Conservation (phyloP, 768 basidiomycete genomes). For the Boletus subcaerulescens region DNA sequence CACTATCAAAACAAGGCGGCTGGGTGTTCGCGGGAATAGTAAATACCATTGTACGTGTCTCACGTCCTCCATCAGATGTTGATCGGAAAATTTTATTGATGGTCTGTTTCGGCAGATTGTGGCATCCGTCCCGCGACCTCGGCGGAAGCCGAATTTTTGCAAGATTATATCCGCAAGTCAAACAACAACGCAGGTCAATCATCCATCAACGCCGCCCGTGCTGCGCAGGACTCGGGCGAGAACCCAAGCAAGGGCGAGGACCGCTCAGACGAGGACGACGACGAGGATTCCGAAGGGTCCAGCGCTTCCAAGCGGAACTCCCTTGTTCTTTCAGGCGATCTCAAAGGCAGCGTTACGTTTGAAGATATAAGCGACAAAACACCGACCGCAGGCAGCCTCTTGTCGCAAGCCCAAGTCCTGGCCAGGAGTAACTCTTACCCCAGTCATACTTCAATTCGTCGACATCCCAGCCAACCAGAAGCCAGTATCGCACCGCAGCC, state of each 20-base stretch:
- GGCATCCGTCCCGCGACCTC: conserved; percentile 90
- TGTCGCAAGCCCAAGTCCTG: conserved; percentile 70
- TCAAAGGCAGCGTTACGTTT: conserved; percentile 52
- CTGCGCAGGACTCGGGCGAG: conserved; percentile 69
- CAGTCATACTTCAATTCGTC: conserved; percentile 72
- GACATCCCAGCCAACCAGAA: conserved; percentile 60
- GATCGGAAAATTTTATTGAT: conserved; percentile 32
- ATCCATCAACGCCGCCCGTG: conserved; percentile 70
- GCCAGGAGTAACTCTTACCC: conserved; percentile 60
- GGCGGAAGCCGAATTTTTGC: conserved; percentile 87
- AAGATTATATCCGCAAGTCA: conserved; percentile 88
- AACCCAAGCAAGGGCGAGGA: conserved; percentile 59
- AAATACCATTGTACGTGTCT: conserved; percentile 86
- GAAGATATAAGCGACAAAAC: conserved; percentile 82
- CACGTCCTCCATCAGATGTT: conserved; percentile 32
- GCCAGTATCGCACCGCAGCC: conserved; percentile 51
- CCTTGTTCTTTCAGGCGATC: conserved; percentile 59
- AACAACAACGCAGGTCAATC: conserved; percentile 81
- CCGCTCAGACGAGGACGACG: conserved; percentile 79
- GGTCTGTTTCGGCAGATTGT: conserved; percentile 58
- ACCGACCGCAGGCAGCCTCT: conserved; percentile 72
- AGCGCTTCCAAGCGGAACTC: conserved; percentile 78
- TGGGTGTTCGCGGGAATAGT: conserved; percentile 92
- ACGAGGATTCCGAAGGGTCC: conserved; percentile 78
- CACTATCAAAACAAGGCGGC: conserved; percentile 89